A percentile compares a stretch with the other conserved stretches of the same genome.
Conservation (phyloP, 352 stramenopile species). For the Achlya hypogyna region DNA sequence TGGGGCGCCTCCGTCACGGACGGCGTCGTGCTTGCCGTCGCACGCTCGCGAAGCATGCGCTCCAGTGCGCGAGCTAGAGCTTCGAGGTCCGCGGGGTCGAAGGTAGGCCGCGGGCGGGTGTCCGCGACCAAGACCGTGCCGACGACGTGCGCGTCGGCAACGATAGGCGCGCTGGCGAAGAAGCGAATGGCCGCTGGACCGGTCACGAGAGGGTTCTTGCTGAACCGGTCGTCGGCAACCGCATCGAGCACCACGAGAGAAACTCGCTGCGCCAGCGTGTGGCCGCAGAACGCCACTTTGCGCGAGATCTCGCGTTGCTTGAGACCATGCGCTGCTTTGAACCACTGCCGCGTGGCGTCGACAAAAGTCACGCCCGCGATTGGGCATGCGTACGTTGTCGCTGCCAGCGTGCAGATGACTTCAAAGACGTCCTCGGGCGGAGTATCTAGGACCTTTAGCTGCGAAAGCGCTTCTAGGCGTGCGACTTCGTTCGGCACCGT, state of each 20-base stretch:
- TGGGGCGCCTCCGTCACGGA: too few relatives aligned
- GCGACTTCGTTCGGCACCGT: neutral
- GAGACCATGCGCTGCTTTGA: neutral
- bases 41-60: neutral
- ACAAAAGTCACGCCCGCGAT: slow-evolving; percentile 6
- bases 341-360: slow-evolving; percentile 9
- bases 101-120: neutral
- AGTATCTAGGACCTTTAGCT: neutral
- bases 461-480: neutral
- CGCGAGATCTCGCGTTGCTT: slow-evolving; percentile 53
- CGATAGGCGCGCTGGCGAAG: slow-evolving; percentile 60
- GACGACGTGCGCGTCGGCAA: neutral
- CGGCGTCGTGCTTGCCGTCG: too few relatives aligned
- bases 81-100: neutral
- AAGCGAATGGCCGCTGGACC: slow-evolving; percentile 78
- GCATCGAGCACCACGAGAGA: slow-evolving; percentile 60
- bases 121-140: neutral
- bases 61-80: neutral
- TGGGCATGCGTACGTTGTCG: slow-evolving; percentile 3
- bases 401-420: slow-evolving; percentile 2
- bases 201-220: slow-evolving; percentile 75
- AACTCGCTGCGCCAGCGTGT: slow-evolving; percentile 57
- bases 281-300: slow-evolving; percentile 56
- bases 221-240: slow-evolving; percentile 72
- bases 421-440: slow-evolving; percentile 3